Conservation (phyloP, 1,284 basidiomycete genomes). For the Tilletia indica region DNA sequence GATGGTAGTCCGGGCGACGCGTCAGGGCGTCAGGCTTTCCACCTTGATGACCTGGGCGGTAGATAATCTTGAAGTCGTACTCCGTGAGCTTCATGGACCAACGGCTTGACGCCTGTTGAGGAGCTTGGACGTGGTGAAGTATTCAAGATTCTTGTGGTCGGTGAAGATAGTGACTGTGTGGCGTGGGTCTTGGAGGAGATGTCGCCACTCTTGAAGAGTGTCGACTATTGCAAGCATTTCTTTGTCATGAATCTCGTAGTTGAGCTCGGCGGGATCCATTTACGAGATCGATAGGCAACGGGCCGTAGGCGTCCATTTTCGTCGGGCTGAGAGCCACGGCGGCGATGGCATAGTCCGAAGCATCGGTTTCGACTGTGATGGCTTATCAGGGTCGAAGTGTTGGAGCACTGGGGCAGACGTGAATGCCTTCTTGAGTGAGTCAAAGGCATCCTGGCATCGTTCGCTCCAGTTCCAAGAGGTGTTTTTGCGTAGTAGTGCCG, state of each 20-base stretch:
- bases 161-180: conserved; percentile 19
- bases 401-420: conserved; percentile 55
- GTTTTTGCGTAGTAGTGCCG: conserved; percentile 24
- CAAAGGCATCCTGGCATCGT: conserved; percentile 53
- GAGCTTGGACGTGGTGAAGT: conserved; percentile 22
- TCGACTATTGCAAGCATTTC: conserved; percentile 25
- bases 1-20: conserved; percentile 2
- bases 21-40: conserved; percentile 8
- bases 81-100: conserved; percentile 10
- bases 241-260: conserved; percentile 28
- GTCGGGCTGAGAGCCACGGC: conserved; percentile 42
- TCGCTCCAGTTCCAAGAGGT: conserved; percentile 32
- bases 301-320: neutral
- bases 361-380: conserved; percentile 51
- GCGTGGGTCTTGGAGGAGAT: conserved; percentile 19
- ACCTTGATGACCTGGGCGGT: conserved; percentile 6
- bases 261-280: conserved; percentile 30
- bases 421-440: conserved; percentile 55
- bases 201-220: conserved; percentile 17
- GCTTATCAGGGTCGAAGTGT: conserved; percentile 55
- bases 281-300: conserved; percentile 17
- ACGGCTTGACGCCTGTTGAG: conserved; percentile 16
- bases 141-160: conserved; percentile 24
- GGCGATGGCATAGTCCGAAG: conserved; percentile 49
- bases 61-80: conserved; percentile 16